Conservation (phyloP, 441 rosid species). For the Populus hybrid region DNA sequence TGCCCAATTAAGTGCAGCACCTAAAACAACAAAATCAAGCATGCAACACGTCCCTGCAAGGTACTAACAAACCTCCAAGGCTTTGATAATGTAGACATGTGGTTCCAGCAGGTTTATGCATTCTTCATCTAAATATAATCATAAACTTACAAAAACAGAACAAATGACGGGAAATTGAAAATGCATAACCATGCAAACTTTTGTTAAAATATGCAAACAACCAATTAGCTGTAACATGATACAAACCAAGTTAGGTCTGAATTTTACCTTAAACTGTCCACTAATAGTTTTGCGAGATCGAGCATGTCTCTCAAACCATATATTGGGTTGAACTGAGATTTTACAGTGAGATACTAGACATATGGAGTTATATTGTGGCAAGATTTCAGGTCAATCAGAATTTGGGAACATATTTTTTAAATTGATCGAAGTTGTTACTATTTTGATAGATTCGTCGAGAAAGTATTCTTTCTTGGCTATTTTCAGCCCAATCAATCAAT, state of each 20-base stretch:
- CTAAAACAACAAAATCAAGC: background rate
- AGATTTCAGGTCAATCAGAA: too few species aligned
- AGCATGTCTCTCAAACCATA: background rate
- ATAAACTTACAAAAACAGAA: background rate
- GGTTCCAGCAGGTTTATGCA: background rate
- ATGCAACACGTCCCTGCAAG: background rate
- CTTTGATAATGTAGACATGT: background rate
- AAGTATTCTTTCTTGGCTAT: background rate
- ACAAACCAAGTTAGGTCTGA: background rate
- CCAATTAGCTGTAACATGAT: background rate
- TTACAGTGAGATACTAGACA: background rate
- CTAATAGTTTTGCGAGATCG: background rate
- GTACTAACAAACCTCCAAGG: background rate
- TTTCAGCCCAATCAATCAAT: background rate
- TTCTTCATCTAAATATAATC: background rate
- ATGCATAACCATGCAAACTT: background rate
- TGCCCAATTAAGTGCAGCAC: background rate
- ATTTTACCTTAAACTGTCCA: background rate
- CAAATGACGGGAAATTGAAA: background rate
- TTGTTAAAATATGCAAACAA: background rate
- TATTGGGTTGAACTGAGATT: background rate
- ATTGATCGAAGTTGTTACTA: background rate
- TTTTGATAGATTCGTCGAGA: background rate
- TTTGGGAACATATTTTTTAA: background rate
- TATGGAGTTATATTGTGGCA: background rate